Evolutionary conservation across 805 yeast species (phyloP).

Genomic region (Kurtzmaniella fragi): DNA sequence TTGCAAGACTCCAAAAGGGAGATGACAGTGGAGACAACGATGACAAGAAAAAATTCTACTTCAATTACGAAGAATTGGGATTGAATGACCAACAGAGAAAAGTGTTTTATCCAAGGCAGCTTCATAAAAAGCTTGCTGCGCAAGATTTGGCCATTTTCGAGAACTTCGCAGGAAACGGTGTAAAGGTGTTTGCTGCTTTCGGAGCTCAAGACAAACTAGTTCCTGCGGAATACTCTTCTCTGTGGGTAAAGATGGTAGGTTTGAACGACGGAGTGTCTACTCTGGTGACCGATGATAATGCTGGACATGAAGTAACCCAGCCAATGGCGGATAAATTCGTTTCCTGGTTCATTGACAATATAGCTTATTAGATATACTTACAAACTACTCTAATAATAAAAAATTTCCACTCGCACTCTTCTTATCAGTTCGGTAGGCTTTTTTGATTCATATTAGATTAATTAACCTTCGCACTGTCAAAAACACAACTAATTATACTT

Average conservation of each 20-base stretch:
- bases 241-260: constrained; percentile 27
- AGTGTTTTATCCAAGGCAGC: constrained; percentile 24
- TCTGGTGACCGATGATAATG: constrained; percentile 23
- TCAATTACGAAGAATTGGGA: constrained; percentile 27
- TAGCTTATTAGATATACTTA: not conserved
- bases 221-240: constrained; percentile 25
- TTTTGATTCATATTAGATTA: no score
- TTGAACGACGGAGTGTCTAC: constrained; percentile 19
- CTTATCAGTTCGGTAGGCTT: no score
- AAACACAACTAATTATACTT: no score
- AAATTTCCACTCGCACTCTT: no score
- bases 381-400: not conserved
- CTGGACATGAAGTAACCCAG: constrained; percentile 29
- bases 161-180: constrained; percentile 22
- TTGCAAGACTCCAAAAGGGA: constrained; percentile 30
- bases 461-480: no score
- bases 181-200: constrained; percentile 32
- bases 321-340: constrained; percentile 30
- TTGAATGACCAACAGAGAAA: constrained; percentile 21
- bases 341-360: constrained; percentile 22
- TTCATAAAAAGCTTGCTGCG: constrained; percentile 24
- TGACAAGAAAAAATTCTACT: constrained; percentile 27
- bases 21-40: constrained; percentile 12
- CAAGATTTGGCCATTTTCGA: constrained; percentile 30
- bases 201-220: constrained; percentile 33